phyloP scores from a whole-genome alignment of 768 basidiomycete species.

The Mycena polygramma region DNA sequence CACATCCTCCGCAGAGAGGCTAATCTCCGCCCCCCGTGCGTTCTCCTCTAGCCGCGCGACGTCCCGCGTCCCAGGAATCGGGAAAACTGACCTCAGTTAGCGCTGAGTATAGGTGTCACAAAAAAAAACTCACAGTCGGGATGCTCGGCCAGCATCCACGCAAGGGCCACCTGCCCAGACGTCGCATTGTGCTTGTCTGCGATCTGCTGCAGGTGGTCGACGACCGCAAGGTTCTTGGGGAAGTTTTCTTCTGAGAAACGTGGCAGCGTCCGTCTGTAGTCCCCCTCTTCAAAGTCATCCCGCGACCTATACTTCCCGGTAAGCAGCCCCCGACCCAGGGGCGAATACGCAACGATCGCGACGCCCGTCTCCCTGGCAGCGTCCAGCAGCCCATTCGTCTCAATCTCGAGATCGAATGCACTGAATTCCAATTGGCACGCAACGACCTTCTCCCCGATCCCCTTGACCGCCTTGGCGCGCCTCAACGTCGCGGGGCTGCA shows the following conservation, averaged over 20 bases:
- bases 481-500: slow-evolving; percentile 45
- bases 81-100: slow-evolving; percentile 38
- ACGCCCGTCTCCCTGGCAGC: slow-evolving; percentile 47
- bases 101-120: background rate
- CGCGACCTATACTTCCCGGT: slow-evolving; percentile 49
- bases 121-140: slow-evolving; percentile 23
- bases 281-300: slow-evolving; percentile 52
- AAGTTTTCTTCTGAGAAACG: slow-evolving; percentile 57
- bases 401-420: slow-evolving; percentile 43
- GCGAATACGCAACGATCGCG: slow-evolving; percentile 49
- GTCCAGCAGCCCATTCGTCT: slow-evolving; percentile 45
- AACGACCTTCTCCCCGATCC: slow-evolving; percentile 43
- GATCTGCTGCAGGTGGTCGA: slow-evolving; percentile 48
- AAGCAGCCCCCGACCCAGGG: slow-evolving; percentile 54
- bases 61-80: slow-evolving; percentile 47
- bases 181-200: slow-evolving; percentile 48
- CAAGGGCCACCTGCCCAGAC: slow-evolving; percentile 45
- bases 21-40: slow-evolving; percentile 41
- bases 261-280: slow-evolving; percentile 49
- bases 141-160: slow-evolving; percentile 42
- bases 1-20: slow-evolving; percentile 43
- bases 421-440: slow-evolving; percentile 51
- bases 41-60: slow-evolving; percentile 54
- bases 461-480: slow-evolving; percentile 47
- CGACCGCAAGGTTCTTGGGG: slow-evolving; percentile 56